Conservation (phyloP, 495 filamentous ascomycete species). For the Penicillium chermesinum region DNA sequence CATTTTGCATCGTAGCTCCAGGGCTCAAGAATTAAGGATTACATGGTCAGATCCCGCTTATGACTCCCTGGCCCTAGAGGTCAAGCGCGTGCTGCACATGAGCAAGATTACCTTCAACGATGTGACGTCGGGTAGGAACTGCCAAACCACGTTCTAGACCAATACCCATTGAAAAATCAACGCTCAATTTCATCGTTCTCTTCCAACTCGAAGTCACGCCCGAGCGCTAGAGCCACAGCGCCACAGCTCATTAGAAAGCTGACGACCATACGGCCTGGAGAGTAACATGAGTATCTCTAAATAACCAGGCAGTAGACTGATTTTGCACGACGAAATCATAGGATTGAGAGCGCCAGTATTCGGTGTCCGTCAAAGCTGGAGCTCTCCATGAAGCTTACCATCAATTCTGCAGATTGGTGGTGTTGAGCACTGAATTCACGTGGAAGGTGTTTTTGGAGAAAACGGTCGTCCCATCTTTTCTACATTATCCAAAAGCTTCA, state of each 20-base stretch:
- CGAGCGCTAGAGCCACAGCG: too few species aligned
- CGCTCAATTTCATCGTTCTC: not conserved
- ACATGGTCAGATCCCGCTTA: not conserved
- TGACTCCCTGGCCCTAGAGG: not conserved
- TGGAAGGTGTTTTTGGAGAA: slow-evolving; percentile 37
- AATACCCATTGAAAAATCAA: not conserved
- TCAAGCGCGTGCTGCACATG: not conserved
- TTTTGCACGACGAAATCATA: slow-evolving; percentile 44
- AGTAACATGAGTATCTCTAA: slow-evolving; percentile 40
- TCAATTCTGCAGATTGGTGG: slow-evolving; percentile 37
- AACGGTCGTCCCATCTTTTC: slow-evolving; percentile 30
- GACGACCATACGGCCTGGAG: slow-evolving; percentile 27
- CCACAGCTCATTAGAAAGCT: too few species aligned
- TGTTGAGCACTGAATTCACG: slow-evolving; percentile 40
- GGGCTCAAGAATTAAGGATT: too few species aligned
- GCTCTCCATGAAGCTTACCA: slow-evolving; percentile 36
- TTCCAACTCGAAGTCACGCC: not conserved
- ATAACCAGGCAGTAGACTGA: slow-evolving; percentile 42
- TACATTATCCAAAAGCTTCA: slow-evolving; percentile 36
- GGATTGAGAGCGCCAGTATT: slow-evolving; percentile 44
- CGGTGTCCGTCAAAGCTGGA: slow-evolving; percentile 32
- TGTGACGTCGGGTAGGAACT: not conserved
- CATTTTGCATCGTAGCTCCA: too few species aligned
- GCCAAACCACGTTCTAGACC: not conserved
- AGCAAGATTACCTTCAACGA: not conserved